phyloP scores from a whole-genome alignment of 768 basidiomycete genomes.

The Suillus ampliporus region DNA sequence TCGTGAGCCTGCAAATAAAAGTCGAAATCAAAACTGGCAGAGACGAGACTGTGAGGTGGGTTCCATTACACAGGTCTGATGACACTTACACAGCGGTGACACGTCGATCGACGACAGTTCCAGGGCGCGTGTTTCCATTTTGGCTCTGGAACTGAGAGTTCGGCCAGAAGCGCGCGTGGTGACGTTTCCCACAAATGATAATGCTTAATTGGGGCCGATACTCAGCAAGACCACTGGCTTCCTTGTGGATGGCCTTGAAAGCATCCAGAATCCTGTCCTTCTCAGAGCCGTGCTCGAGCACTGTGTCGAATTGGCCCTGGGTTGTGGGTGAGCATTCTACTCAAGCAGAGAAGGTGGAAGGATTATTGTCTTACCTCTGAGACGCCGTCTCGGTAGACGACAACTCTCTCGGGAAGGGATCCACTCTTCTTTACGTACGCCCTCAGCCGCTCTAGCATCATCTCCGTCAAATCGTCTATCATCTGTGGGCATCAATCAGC shows the following conservation, averaged over 20 bases:
- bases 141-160: conserved; percentile 53
- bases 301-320: conserved; percentile 75
- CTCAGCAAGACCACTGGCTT: background rate
- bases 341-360: background rate
- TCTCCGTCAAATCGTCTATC: conserved; percentile 64
- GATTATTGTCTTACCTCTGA: conserved; percentile 60
- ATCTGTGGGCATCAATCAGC: conserved; percentile 51
- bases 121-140: conserved; percentile 80
- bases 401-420: conserved; percentile 65
- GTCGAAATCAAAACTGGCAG: conserved; percentile 61
- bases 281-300: conserved; percentile 40
- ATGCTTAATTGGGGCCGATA: conserved; percentile 53
- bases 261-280: conserved; percentile 68
- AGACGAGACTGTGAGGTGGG: background rate
- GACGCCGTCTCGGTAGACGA: conserved; percentile 83
- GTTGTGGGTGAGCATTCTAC: background rate
- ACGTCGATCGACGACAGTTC: conserved; percentile 82
- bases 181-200: conserved; percentile 81
- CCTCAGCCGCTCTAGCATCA: conserved; percentile 74
- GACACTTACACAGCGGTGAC: conserved; percentile 65
- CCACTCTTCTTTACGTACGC: conserved; percentile 61
- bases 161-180: conserved; percentile 62
- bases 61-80: conserved; percentile 15
- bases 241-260: conserved; percentile 54
- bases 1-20: conserved; percentile 77